Evolutionary conservation across 2,329 filamentous ascomycete genomes (phyloP), one percentile per base, ranked within the genome.

Genomic region (Drechmeria coniospora): DNA sequence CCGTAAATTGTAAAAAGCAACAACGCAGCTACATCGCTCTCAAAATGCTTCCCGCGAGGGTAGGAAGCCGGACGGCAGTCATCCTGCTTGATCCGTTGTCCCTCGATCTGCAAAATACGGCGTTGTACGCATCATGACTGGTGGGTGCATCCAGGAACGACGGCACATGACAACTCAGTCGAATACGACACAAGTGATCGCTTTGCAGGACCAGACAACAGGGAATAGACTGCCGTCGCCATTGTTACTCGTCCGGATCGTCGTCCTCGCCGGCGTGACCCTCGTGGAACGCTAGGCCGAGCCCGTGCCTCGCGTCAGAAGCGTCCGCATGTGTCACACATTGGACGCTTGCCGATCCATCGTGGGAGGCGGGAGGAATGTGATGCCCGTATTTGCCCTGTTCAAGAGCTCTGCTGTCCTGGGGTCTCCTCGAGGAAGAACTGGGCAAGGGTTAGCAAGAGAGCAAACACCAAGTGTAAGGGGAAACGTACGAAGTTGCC

Each of bases 401-500:
- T 82, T 71, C 61, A 66, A 57, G 58, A 63, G 50, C 57, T 60
- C 49, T 67, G 62, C 29, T 68, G n/a, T n/a, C n/a, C 57, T 23
- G 51, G 46, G 32, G 49, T 50, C 48, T 94, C 86, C 55, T 95
- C 87, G 55, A 95, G 57, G 79, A 95, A 95, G 77, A 93, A 94
- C 76, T 82, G 33, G 23, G 15, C 11, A 21, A 49, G 39, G n/a
- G 27, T 33, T 15, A 26, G 31, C 12, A 15, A 15, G 21, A 12
- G 27, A 15, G 11, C 15, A 16, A 8, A 27, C 15, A 33, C 19
- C 8, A 15, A 28, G 10, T 10, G 16, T 4, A 18, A 24, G 15
- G 29, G n/a, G 21, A 11, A n/a, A 70, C 75, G 65, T 65, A 82
- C 77, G 63, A 79, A 98, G 62, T 95, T 95, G 44, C 92, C 92